Percentiles rank a stretch among this genome's conserved stretches.
Conservation (phyloP, 2,329 filamentous ascomycete species). For the Reticulascus tulasneorum region DNA sequence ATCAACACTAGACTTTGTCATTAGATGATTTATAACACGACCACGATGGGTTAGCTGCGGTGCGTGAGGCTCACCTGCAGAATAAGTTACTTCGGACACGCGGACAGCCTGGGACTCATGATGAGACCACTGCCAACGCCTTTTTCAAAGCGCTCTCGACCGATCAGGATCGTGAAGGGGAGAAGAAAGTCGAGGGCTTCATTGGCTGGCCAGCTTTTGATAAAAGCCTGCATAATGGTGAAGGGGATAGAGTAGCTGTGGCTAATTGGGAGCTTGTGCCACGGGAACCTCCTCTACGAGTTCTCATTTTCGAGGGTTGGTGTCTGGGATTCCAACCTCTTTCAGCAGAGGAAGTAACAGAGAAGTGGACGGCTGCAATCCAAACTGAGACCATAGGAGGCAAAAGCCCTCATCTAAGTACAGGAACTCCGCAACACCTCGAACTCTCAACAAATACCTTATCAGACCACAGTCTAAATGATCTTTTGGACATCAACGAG, state of each 20-base stretch:
- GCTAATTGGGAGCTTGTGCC: conserved; percentile 7
- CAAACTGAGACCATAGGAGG: too few species aligned
- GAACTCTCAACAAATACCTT: conserved; percentile 6
- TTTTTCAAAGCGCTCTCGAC: neutral
- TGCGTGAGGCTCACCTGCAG: conserved; percentile 4
- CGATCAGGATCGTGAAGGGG: neutral
- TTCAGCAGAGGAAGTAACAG: neutral
- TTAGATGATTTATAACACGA: conserved; percentile 12
- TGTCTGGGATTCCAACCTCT: conserved; percentile 12
- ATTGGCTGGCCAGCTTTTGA: conserved; percentile 12
- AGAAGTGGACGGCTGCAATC: conserved; percentile 9
- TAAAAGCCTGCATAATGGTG: conserved; percentile 9
- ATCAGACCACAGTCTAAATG: conserved; percentile 5
- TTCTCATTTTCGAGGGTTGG: conserved; percentile 12
- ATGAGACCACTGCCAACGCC: conserved; percentile 4
- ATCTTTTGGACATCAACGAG: conserved; percentile 10
- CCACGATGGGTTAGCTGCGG: conserved; percentile 5
- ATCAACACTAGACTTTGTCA: conserved; percentile 9
- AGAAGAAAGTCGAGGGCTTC: too few species aligned
- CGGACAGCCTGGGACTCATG: conserved; percentile 11
- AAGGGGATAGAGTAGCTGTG: conserved; percentile 4
- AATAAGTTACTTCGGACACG: conserved; percentile 8
- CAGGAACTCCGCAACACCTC: too few species aligned
- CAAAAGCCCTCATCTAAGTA: too few species aligned
- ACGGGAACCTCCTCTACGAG: conserved; percentile 4